Evolutionary conservation across 805 yeast genomes (phyloP).

Genomic region (Monosporozyma solicola): DNA sequence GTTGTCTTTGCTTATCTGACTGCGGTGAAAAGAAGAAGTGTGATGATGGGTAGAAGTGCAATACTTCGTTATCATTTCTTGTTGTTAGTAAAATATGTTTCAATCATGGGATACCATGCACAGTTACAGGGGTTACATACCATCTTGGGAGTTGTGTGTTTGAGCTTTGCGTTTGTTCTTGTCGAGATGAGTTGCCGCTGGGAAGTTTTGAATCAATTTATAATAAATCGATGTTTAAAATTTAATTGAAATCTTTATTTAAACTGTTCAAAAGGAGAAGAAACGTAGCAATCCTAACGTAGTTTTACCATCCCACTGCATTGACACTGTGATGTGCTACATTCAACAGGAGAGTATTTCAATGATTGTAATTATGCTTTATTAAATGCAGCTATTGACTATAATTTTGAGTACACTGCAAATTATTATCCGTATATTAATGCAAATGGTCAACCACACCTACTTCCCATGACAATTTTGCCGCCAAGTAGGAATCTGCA

Average conservation of each 20-base stretch:
- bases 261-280: background rate
- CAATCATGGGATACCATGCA: background rate
- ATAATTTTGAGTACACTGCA: background rate
- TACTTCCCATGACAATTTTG: too few relatives aligned
- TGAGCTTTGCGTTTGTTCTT: background rate
- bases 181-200: background rate
- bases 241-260: background rate
- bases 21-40: slow-evolving; percentile 8
- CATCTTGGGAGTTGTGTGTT: background rate
- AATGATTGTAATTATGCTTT: too few relatives aligned
- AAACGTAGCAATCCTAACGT: background rate
- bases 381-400: background rate
- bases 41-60: too few relatives aligned
- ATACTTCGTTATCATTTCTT: background rate
- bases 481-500: too few relatives aligned
- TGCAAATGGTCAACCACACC: too few relatives aligned
- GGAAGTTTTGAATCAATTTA: background rate
- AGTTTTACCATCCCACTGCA: background rate
- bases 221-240: background rate
- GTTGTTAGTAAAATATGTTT: background rate
- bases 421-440: background rate
- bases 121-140: background rate
- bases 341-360: too few relatives aligned
- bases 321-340: background rate
- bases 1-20: slow-evolving; percentile 62